Evolutionary conservation across 2,329 filamentous ascomycete genomes (phyloP).

Genomic region (Colletotrichum sublineola): DNA sequence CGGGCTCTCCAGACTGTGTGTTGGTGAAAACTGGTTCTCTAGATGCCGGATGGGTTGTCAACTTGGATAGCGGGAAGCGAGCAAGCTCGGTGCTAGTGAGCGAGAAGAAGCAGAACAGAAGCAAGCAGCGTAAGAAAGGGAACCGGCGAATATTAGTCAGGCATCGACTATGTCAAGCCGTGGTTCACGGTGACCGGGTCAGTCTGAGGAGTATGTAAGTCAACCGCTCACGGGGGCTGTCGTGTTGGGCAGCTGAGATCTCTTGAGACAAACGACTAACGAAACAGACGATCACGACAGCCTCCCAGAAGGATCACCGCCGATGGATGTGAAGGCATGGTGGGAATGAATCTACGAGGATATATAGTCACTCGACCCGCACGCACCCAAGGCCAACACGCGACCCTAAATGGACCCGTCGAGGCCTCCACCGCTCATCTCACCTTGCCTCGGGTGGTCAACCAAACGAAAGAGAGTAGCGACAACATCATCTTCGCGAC

Average conservation of each 20-base stretch:
- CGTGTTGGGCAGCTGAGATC: slow-evolving; percentile 17
- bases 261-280: neutral
- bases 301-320: neutral
- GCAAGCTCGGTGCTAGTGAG: neutral
- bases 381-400: slow-evolving; percentile 6
- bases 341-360: neutral
- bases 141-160: neutral
- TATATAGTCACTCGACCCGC: slow-evolving; percentile 7
- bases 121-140: neutral
- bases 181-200: neutral
- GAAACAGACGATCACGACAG: neutral
- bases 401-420: slow-evolving; percentile 5
- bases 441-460: neutral
- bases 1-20: neutral
- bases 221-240: slow-evolving; percentile 8
- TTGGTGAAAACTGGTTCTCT: neutral
- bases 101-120: neutral
- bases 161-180: neutral
- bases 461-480: neutral
- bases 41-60: neutral
- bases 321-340: neutral
- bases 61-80: neutral
- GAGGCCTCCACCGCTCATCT: neutral
- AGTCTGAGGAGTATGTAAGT: neutral
- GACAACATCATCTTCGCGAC: neutral